Conservation (phyloP, 495 filamentous ascomycete species). For the Xylaria scruposa region DNA sequence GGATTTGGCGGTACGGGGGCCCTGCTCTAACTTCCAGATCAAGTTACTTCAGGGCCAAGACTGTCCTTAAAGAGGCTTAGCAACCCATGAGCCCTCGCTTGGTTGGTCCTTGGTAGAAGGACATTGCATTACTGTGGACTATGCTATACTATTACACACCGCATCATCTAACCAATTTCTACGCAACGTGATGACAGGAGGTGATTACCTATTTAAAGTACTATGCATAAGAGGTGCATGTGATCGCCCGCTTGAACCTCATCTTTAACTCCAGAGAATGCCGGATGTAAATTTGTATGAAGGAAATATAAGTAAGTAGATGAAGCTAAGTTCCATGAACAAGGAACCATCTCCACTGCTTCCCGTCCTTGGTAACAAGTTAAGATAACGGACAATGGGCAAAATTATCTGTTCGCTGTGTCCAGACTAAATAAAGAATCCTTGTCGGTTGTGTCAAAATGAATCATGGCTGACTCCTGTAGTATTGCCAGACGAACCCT, state of each 20-base stretch:
- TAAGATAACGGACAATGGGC: background rate
- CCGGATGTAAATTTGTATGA: background rate
- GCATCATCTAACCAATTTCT: slow-evolving; percentile 8
- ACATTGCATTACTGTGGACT: slow-evolving; percentile 15
- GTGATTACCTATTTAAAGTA: slow-evolving; percentile 10
- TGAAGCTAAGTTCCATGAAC: background rate
- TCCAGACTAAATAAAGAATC: slow-evolving; percentile 7
- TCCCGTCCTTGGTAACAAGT: background rate
- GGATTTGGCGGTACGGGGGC: background rate
- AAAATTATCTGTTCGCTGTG: background rate
- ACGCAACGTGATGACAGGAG: background rate
- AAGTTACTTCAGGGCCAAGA: slow-evolving; percentile 5
- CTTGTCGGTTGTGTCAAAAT: background rate
- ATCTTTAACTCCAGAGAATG: background rate
- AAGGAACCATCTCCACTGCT: background rate
- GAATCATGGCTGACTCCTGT: background rate
- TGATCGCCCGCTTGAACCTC: slow-evolving; percentile 9
- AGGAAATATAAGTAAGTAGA: background rate
- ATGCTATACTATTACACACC: background rate
- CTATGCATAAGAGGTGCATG: slow-evolving; percentile 9
- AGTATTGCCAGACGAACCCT: background rate
- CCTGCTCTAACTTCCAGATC: background rate
- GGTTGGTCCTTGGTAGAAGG: background rate
- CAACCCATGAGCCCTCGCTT: background rate
- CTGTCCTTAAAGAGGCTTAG: background rate